Conservation (phyloP, 108 stramenopile genomes). For the Discostella stelligeroides region DNA sequence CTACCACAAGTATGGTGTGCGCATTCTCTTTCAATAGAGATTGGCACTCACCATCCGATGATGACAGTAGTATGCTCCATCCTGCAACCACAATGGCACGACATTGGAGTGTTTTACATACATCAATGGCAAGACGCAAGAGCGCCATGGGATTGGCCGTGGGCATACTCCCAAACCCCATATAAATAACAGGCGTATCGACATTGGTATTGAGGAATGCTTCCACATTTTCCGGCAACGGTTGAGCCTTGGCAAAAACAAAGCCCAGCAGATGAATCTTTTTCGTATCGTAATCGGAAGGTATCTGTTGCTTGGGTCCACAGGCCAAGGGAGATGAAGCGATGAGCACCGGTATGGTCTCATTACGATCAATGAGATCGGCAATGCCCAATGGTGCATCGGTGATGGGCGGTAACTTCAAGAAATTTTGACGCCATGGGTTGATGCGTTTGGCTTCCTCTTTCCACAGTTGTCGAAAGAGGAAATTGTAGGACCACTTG, state of each 20-base stretch:
- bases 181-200: slow-evolving; percentile 13
- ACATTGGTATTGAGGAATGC: neutral
- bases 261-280: neutral
- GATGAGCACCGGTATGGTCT: neutral
- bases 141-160: neutral
- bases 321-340: neutral
- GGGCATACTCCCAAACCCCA: slow-evolving; percentile 40
- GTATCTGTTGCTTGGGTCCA: neutral
- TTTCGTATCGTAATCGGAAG: neutral
- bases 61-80: neutral
- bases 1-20: slow-evolving; percentile 10
- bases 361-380: neutral
- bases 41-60: neutral
- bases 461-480: neutral
- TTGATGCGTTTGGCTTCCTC: neutral
- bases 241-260: neutral
- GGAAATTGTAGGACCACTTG: neutral
- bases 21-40: neutral
- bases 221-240: neutral
- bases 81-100: slow-evolving; percentile 2
- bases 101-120: neutral
- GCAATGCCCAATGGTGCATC: neutral
- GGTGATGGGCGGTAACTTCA: neutral
- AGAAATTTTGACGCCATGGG: neutral
- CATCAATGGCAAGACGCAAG: neutral